Conservation (phyloP, 257 asterid species). For the Scutellaria galericulata region DNA sequence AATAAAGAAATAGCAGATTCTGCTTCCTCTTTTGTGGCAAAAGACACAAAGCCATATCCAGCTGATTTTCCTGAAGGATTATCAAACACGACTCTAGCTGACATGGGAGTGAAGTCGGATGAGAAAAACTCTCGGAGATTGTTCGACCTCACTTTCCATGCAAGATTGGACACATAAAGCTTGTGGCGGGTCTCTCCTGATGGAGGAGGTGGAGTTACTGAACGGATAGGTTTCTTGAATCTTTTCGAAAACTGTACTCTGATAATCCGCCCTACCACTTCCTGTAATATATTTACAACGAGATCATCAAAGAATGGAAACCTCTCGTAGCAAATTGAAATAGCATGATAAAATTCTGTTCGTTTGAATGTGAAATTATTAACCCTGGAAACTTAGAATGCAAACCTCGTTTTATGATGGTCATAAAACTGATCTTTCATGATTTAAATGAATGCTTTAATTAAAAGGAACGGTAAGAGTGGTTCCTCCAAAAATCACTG, state of each 20-base stretch:
- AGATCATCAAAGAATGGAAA: slow-evolving; percentile 24
- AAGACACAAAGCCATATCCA: slow-evolving; percentile 87
- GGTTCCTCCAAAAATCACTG: slow-evolving; percentile 5
- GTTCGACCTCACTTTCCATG: slow-evolving; percentile 88
- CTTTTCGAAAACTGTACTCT: slow-evolving; percentile 71
- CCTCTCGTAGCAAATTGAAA: background rate
- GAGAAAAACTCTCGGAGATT: slow-evolving; percentile 75
- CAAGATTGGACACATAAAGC: slow-evolving; percentile 78
- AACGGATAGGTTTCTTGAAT: slow-evolving; percentile 69
- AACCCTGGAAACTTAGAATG: background rate
- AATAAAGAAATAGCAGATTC: slow-evolving; percentile 65
- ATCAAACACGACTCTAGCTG: slow-evolving; percentile 76
- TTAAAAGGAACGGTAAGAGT: background rate
- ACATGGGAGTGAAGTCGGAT: slow-evolving; percentile 59
- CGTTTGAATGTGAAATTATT: background rate
- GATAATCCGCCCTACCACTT: slow-evolving; percentile 72
- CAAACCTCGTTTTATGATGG: background rate
- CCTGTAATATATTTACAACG: slow-evolving; percentile 53
- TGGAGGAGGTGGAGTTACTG: slow-evolving; percentile 45
- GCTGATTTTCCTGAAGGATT: slow-evolving; percentile 75
- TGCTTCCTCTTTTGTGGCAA: slow-evolving; percentile 84
- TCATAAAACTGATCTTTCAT: background rate
- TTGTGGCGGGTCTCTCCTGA: slow-evolving; percentile 53
- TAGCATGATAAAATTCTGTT: background rate
- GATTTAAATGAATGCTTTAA: background rate